Conservation (phyloP, 179 eudicot genomes). For the Actinidia arguta region DNA sequence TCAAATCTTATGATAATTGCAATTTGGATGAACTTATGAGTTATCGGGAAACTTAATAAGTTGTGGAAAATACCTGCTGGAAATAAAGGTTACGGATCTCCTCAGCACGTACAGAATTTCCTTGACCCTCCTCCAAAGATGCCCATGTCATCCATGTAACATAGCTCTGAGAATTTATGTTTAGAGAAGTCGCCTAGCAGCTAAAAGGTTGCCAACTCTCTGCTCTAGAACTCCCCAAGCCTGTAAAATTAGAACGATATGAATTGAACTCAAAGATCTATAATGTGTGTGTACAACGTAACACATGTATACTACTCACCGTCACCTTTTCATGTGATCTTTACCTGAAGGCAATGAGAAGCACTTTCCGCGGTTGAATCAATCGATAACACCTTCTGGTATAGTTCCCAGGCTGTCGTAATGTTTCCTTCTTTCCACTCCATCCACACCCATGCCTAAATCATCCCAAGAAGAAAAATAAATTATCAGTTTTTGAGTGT, state of each 20-base stretch:
- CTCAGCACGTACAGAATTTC: slow-evolving; percentile 86
- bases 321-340: background rate
- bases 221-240: slow-evolving; percentile 99
- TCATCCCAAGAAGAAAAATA: slow-evolving; percentile 8
- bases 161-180: slow-evolving; percentile 91
- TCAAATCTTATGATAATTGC: background rate
- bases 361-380: slow-evolving; percentile 82
- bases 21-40: background rate
- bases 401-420: slow-evolving; percentile 75
- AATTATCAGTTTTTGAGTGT: slow-evolving; percentile 2
- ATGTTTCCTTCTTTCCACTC: slow-evolving; percentile 98
- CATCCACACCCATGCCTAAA: slow-evolving; percentile 99
- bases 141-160: slow-evolving; percentile 99
- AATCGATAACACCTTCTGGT: slow-evolving; percentile 77
- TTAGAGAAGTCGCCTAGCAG: slow-evolving; percentile 89
- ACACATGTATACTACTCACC: background rate
- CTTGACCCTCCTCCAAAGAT: slow-evolving; percentile 87
- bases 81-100: slow-evolving; percentile 95
- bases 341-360: slow-evolving; percentile 96
- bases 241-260: slow-evolving; percentile 38
- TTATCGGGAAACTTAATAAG: background rate
- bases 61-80: slow-evolving; percentile 74
- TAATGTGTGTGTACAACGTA: background rate
- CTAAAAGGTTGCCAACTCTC: slow-evolving; percentile 89
- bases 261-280: background rate